Conservation (phyloP, 1,284 basidiomycete species). For the Moesziomyces parantarcticus region DNA sequence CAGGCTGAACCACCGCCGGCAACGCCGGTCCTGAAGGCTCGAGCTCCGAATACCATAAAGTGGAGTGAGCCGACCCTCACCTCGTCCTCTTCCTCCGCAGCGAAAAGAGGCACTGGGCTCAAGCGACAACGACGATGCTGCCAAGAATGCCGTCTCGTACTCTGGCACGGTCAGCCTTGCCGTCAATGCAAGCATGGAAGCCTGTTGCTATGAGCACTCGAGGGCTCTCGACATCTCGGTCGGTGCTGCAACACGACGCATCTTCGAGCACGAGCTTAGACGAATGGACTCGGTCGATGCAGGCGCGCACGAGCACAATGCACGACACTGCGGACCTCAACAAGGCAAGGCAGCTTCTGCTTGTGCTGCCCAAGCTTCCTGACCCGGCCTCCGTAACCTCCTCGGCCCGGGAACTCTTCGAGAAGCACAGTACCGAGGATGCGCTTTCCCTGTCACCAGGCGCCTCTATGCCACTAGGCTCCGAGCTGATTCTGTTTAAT, state of each 20-base stretch:
- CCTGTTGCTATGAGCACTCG: not conserved
- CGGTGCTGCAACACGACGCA: not conserved
- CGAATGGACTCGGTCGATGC: constrained; percentile 20
- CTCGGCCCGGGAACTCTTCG: constrained; percentile 4
- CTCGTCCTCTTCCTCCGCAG: too few relatives aligned
- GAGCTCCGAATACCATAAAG: too few relatives aligned
- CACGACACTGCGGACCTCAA: constrained; percentile 40
- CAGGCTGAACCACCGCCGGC: too few relatives aligned
- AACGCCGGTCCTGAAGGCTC: too few relatives aligned
- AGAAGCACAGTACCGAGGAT: constrained; percentile 25
- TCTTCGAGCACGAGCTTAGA: constrained; percentile 15
- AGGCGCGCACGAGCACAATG: constrained; percentile 19
- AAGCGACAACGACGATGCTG: too few relatives aligned
- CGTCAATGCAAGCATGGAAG: too few relatives aligned
- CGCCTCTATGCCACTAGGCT: constrained; percentile 20
- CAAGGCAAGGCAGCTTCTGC: constrained; percentile 39
- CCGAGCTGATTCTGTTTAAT: constrained; percentile 43
- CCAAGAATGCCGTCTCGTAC: too few relatives aligned
- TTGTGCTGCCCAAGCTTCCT: constrained; percentile 27
- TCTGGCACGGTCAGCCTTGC: too few relatives aligned
- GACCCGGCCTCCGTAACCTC: not conserved
- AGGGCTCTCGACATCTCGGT: not conserved
- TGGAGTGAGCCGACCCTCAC: too few relatives aligned
- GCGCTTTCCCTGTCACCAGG: constrained; percentile 6
- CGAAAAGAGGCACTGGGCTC: too few relatives aligned